These are phyloP conservation scores for Rhodotorula taiwanensis DNA, from an alignment of 768 basidiomycete genomes.

Conservation along the genomic window DNA sequence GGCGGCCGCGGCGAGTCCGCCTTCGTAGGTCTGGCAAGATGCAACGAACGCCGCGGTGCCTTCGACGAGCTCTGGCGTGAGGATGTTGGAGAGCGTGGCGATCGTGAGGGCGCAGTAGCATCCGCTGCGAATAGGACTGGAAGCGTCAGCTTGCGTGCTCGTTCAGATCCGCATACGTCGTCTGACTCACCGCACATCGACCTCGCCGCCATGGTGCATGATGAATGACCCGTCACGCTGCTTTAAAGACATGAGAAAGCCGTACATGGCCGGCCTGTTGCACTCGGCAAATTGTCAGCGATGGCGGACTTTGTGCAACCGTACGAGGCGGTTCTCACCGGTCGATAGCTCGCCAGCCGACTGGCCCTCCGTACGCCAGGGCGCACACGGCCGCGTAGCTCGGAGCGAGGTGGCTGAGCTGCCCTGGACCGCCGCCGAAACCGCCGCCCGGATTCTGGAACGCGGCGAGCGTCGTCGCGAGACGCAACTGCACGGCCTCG, in stretches of 20 bases:
- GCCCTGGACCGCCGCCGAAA: conserved; percentile 85
- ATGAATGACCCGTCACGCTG: conserved; percentile 87
- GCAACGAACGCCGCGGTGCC: conserved; percentile 73
- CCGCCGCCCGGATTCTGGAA: conserved; percentile 84
- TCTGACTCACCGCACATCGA: conserved; percentile 73
- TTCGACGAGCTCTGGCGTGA: conserved; percentile 77
- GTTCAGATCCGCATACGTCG: not conserved
- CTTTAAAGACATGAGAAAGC: conserved; percentile 86
- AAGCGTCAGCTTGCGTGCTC: not conserved
- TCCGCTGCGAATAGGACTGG: conserved; percentile 54
- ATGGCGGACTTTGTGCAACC: not conserved
- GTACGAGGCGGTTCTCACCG: conserved; percentile 50
- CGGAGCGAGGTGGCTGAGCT: conserved; percentile 76
- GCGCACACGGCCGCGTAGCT: conserved; percentile 83
- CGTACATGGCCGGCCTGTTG: conserved; percentile 64
- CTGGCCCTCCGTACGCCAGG: conserved; percentile 68
- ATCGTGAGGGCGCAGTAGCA: conserved; percentile 84
- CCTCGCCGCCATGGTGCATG: conserved; percentile 78
- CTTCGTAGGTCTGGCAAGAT: conserved; percentile 92
- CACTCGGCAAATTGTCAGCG: no score
- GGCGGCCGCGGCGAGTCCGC: conserved; percentile 78
- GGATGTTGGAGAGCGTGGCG: conserved; percentile 71
- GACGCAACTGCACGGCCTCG: conserved; percentile 35
- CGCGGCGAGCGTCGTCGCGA: conserved; percentile 68
- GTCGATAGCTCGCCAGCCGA: conserved; percentile 82